A percentile compares a stretch with the other conserved stretches of the same genome.
phyloP scores from a whole-genome alignment of 2,329 filamentous ascomycete species.

The Fusarium globosum region DNA sequence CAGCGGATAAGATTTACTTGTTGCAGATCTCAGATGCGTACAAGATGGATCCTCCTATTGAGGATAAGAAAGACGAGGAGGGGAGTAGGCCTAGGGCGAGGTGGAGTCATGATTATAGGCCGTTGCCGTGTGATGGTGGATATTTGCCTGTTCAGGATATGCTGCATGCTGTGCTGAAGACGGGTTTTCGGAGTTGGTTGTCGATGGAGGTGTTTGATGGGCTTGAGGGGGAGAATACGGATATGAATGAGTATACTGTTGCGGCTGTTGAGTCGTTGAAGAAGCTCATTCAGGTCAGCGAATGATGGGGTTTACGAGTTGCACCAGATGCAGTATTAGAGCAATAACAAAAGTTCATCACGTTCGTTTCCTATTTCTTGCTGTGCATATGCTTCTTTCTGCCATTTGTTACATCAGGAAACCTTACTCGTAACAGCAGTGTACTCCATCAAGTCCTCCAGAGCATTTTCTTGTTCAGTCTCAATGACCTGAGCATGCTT shows the following conservation, averaged over 20 bases:
- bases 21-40: slow-evolving; percentile 83
- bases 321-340: too few species aligned
- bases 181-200: slow-evolving; percentile 75
- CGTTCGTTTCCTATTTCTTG: accelerated
- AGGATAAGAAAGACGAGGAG: slow-evolving; percentile 56
- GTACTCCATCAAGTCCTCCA: slow-evolving; percentile 44
- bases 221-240: not conserved
- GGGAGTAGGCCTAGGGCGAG: slow-evolving; percentile 69
- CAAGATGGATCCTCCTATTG: slow-evolving; percentile 66
- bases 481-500: slow-evolving; percentile 49
- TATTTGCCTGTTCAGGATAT: slow-evolving; percentile 77
- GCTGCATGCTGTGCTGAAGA: slow-evolving; percentile 71
- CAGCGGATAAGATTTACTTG: slow-evolving; percentile 77
- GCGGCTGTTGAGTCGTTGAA: slow-evolving; percentile 23
- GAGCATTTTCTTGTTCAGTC: slow-evolving; percentile 45
- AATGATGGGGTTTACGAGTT: not conserved
- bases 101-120: slow-evolving; percentile 79
- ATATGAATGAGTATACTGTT: slow-evolving; percentile 17
- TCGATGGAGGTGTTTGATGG: slow-evolving; percentile 76
- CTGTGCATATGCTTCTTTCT: accelerated
- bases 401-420: slow-evolving; percentile 12
- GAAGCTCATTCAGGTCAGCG: not conserved
- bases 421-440: slow-evolving; percentile 36
- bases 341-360: not conserved
- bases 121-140: slow-evolving; percentile 75